These are phyloP conservation scores for Scolecobasidium constrictum DNA, from an alignment of 2,329 filamentous ascomycete genomes.

Conservation along the genomic window DNA sequence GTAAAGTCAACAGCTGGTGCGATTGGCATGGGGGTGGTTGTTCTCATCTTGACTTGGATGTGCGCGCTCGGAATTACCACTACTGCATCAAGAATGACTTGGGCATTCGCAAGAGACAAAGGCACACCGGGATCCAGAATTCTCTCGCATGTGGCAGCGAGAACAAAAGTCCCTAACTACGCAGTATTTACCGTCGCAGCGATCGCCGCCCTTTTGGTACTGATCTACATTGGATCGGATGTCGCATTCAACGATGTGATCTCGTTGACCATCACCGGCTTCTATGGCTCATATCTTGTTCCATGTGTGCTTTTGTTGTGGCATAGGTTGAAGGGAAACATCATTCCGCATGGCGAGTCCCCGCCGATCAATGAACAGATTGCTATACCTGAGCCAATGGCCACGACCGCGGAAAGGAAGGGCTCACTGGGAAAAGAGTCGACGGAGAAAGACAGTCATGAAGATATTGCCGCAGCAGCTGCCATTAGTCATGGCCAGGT, in stretches of 20 bases:
- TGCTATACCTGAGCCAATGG: background rate
- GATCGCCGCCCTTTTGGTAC: conserved; percentile 34
- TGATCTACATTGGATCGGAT: conserved; percentile 32
- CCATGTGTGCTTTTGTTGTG: conserved; percentile 29
- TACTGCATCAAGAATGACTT: conserved; percentile 10
- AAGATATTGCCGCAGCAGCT: background rate
- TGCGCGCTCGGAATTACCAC: conserved; percentile 23
- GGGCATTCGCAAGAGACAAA: conserved; percentile 11
- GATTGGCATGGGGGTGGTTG: conserved; percentile 8
- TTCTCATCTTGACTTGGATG: conserved; percentile 20
- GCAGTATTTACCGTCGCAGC: conserved; percentile 39
- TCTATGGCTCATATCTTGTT: conserved; percentile 34
- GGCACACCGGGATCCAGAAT: conserved; percentile 6
- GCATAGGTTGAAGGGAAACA: conserved; percentile 27
- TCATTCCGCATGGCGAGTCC: conserved; percentile 25
- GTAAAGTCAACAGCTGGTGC: conserved; percentile 1
- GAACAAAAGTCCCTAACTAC: conserved; percentile 19
- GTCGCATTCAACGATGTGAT: conserved; percentile 36
- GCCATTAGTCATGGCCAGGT: background rate
- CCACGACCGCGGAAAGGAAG: background rate
- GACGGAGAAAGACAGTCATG: background rate
- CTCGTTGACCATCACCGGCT: conserved; percentile 30
- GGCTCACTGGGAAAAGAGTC: background rate
- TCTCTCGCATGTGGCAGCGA: conserved; percentile 15
- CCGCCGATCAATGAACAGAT: background rate